phyloP scores from a whole-genome alignment of 805 yeast species.

The Jamesozyma piceae region DNA sequence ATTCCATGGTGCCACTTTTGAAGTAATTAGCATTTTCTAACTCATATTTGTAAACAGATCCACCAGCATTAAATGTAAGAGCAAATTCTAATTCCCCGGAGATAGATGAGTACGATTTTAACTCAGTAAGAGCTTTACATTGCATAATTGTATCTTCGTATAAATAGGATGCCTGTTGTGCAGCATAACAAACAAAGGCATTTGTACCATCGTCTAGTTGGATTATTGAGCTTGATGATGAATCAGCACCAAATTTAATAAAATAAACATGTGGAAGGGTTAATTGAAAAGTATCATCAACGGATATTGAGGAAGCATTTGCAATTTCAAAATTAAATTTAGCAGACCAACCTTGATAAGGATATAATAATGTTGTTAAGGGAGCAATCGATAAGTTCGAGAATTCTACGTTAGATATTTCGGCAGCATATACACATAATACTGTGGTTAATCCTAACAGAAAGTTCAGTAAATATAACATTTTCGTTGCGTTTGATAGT shows the following conservation, averaged over 20 bases:
- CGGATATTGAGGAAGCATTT: constrained; percentile 11
- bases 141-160: constrained; percentile 23
- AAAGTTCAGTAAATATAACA: not conserved
- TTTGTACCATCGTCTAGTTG: constrained; percentile 18
- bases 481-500: no score
- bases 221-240: constrained; percentile 7
- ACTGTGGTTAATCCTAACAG: not conserved
- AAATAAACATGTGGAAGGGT: constrained; percentile 29
- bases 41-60: constrained; percentile 25
- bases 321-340: constrained; percentile 22
- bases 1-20: constrained; percentile 21
- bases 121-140: constrained; percentile 22
- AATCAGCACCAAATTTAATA: constrained; percentile 24
- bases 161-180: constrained; percentile 31
- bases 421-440: constrained; percentile 1
- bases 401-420: constrained; percentile 8
- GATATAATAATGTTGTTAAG: constrained; percentile 9
- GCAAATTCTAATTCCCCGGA: constrained; percentile 26
- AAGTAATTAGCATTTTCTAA: constrained; percentile 26
- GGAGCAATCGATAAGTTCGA: constrained; percentile 12
- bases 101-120: constrained; percentile 13
- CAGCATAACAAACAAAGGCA: constrained; percentile 27
- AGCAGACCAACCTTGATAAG: constrained; percentile 31
- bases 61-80: constrained; percentile 31
- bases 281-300: constrained; percentile 25